These are phyloP conservation scores for Verticillium longisporum DNA, from an alignment of 2,329 filamentous ascomycete species.

Conservation along the genomic window DNA sequence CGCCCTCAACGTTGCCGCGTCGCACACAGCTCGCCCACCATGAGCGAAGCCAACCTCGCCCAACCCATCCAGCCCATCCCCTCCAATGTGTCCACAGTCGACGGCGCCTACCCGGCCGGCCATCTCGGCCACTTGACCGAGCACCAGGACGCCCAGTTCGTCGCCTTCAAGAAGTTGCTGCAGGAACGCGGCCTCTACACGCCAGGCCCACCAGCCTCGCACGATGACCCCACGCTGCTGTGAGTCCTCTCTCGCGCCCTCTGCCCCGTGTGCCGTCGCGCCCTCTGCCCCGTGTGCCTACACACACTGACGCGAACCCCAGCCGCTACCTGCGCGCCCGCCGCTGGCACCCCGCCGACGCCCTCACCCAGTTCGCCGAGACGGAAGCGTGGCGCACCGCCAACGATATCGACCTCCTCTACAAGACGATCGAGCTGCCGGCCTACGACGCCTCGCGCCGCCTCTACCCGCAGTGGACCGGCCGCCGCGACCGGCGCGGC, in stretches of 20 bases:
- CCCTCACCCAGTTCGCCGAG: constrained; percentile 76
- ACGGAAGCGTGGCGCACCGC: constrained; percentile 82
- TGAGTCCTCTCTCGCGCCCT: constrained; percentile 30
- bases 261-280: not conserved
- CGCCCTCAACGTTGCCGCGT: not conserved
- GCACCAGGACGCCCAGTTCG: constrained; percentile 60
- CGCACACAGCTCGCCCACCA: not conserved
- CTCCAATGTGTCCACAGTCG: constrained; percentile 11
- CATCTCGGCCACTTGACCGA: constrained; percentile 72
- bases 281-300: constrained; percentile 2
- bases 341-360: constrained; percentile 71
- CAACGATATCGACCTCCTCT: constrained; percentile 71
- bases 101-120: constrained; percentile 61
- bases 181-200: constrained; percentile 59
- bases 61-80: not conserved
- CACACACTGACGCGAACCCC: too few species aligned
- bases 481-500: constrained; percentile 79
- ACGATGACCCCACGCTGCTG: constrained; percentile 70
- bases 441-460: constrained; percentile 75
- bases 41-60: not conserved
- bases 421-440: constrained; percentile 78
- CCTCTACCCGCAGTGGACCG: constrained; percentile 94
- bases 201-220: constrained; percentile 49
- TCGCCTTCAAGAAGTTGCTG: constrained; percentile 64
- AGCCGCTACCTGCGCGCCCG: constrained; percentile 84